Evolutionary conservation across 345 rosid genomes (phyloP), one percentile per base, ranked within the genome.

Genomic region (Populus euphratica): DNA sequence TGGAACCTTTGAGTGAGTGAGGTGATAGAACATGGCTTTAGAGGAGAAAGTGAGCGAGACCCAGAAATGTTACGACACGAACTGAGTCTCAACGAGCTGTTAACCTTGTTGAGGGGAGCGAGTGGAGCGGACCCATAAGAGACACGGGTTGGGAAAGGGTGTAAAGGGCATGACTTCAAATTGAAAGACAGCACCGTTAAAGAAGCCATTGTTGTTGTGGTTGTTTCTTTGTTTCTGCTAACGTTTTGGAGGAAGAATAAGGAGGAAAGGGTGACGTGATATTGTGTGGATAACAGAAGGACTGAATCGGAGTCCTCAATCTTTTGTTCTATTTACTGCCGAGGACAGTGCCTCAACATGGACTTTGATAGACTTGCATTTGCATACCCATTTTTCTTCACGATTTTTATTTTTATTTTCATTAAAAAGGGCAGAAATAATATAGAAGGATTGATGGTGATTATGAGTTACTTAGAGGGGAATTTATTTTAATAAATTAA

Each of bases 1-100:
- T 74, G 85, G 62, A 83, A 80, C 69, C 79, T 82, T 18, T 81
- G 88, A 52, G 92, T 59, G 27, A 73, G 78, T 73, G 85, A 43
- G 77, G 80, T 41, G 29, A 85, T 4, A 4, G 86, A 38, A 38
- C 61, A 80, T 49, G 81, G 81, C 76, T 80, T 85, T 21, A 20
- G 73, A 68, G 84, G 81, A 44, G 79, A 64, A 80, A 90, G 73
- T 33, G 85, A 87, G 66, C 73, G 79, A 70, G 84, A 85, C 68
- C 88, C 88, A 67, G 92, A 88, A 80, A 90, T 83, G 91, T 76
- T 54, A 44, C 68, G 85, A 61, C 73, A 59, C 38, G 93, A 95
- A 80, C 86, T 39, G 78, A 92, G 94, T 67, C 77, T 86, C 80
- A 85, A 73, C 56, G 90, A 82, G 81, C 79, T 75, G 81, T 33